Base-by-base conservation (phyloP, 2,329 filamentous ascomycete species). In the Nemania abortiva region DNA sequence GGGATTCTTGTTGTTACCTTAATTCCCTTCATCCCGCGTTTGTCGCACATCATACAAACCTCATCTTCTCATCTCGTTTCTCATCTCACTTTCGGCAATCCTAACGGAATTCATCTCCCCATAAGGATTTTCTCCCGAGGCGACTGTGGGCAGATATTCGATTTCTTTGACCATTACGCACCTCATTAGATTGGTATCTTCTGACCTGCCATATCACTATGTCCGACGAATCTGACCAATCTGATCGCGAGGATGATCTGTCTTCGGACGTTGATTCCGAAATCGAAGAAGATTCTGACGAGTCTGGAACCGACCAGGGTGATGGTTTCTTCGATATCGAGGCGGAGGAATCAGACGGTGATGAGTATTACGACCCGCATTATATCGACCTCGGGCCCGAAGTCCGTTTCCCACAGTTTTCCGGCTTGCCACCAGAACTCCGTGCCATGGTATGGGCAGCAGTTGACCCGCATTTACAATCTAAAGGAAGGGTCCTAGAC, bases 361-460 rank as follows among this genome's bases (percentile, higher is more conserved):
- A 69, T 34, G 70, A 47, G 2, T n/a, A 47, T 15, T 47, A n/a
- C 18, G 11, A 47, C n/a, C 7, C 15, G 6, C 20, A 13, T 18
- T 4, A 24, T 7, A 53, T 62, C 22, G 39, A 63, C 22, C 75
- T 63, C 22, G n/a, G n/a, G n/a, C n/a, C n/a, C n/a, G n/a, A n/a
- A n/a, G n/a, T n/a, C n/a, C n/a, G n/a, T n/a, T 82, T 82, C 58
- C 78, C 77, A 6, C 78, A 81, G 27, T 82, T 82, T 67, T 69
- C 56, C 39, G 73, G 67, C 20, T 71, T 82, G 2, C 80, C 80
- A 1, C 63, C 73, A 7, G 81, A 82, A 65, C 76, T 82, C 13
- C 79, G 80, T 39, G 53, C 72, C 4, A 75, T 69, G 34, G 73
- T 82, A 45, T 82, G 81, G 81, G 76, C 78, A 20, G 71, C 74